These are phyloP conservation scores for Wickerhamiella bombiphila DNA, from an alignment of 805 yeast genomes.

Conservation along the genomic window DNA sequence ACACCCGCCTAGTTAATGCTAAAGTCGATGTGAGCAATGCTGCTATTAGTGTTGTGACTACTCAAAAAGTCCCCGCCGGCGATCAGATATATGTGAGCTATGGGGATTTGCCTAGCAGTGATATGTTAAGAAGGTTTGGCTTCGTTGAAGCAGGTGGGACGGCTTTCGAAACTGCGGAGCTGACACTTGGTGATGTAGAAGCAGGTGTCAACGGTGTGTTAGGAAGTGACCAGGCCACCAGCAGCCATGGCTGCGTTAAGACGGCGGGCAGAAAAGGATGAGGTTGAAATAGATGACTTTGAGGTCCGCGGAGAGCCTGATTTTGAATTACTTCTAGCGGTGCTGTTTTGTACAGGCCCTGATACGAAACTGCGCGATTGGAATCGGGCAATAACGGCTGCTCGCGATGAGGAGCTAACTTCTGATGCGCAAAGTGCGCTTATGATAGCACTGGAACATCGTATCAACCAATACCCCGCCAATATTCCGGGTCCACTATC, in stretches of 20 bases:
- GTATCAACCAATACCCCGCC: constrained; percentile 15
- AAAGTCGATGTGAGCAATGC: constrained; percentile 36
- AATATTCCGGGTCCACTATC: not conserved
- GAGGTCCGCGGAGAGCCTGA: constrained; percentile 15
- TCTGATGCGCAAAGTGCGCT: constrained; percentile 10
- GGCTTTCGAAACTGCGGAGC: constrained; percentile 66
- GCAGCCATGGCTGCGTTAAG: too few relatives aligned
- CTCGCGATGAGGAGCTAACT: constrained; percentile 9
- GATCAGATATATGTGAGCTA: constrained; percentile 79
- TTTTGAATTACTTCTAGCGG: constrained; percentile 9
- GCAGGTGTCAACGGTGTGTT: constrained; percentile 23
- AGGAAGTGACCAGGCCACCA: too few relatives aligned
- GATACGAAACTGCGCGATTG: constrained; percentile 1
- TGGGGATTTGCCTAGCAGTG: constrained; percentile 86
- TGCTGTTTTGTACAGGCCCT: not conserved
- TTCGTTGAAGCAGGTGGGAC: constrained; percentile 68
- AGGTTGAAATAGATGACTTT: constrained; percentile 14
- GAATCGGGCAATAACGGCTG: constrained; percentile 4
- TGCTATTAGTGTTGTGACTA: constrained; percentile 56
- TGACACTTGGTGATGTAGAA: constrained; percentile 34
- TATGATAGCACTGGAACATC: constrained; percentile 7
- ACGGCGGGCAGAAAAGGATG: constrained; percentile 15
- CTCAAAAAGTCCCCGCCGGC: constrained; percentile 41
- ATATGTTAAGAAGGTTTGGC: constrained; percentile 78
- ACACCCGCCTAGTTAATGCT: constrained; percentile 65